phyloP scores from a whole-genome alignment of 2,329 filamentous ascomycete species.

The Gremmenia infestans region DNA sequence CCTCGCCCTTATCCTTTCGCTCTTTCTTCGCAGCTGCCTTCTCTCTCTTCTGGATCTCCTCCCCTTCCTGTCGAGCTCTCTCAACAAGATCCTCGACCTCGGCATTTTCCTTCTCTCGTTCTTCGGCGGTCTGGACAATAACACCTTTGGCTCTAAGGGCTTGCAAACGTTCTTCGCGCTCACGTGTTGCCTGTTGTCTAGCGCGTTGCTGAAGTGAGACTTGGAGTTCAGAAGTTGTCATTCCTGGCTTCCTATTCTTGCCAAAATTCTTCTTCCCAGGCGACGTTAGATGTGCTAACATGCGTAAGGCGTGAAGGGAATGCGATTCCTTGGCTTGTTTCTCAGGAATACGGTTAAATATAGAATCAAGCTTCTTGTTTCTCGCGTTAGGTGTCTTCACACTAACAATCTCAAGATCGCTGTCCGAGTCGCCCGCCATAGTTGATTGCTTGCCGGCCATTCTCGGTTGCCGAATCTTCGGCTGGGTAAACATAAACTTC shows the following conservation, averaged over 20 bases:
- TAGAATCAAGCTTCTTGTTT: conserved; percentile 50
- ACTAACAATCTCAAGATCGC: conserved; percentile 37
- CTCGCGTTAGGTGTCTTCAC: conserved; percentile 24
- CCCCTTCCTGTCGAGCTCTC: conserved; percentile 74
- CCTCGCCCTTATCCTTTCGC: conserved; percentile 40
- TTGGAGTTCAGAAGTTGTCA: conserved; percentile 68
- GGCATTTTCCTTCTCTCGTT: conserved; percentile 75
- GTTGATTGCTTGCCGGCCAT: conserved; percentile 33
- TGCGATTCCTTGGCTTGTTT: conserved; percentile 58
- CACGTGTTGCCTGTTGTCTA: conserved; percentile 71
- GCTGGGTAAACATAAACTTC: conserved; percentile 22
- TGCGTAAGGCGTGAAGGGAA: conserved; percentile 63
- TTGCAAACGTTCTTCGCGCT: conserved; percentile 72
- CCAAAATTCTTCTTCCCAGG: conserved; percentile 47
- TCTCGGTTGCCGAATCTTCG: conserved; percentile 38
- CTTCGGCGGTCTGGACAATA: conserved; percentile 76
- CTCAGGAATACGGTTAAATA: conserved; percentile 65
- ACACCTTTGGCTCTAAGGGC: conserved; percentile 76
- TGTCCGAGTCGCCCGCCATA: conserved; percentile 39
- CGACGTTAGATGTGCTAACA: conserved; percentile 67
- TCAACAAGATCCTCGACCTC: conserved; percentile 86
- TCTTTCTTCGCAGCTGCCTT: conserved; percentile 66
- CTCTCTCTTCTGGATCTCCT: conserved; percentile 73
- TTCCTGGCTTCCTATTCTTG: conserved; percentile 45
- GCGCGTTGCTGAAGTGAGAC: conserved; percentile 64